Percentiles rank a stretch among this genome's conserved stretches.
phyloP scores from a whole-genome alignment of 495 filamentous ascomycete genomes.

The Neurospora intermedia region DNA sequence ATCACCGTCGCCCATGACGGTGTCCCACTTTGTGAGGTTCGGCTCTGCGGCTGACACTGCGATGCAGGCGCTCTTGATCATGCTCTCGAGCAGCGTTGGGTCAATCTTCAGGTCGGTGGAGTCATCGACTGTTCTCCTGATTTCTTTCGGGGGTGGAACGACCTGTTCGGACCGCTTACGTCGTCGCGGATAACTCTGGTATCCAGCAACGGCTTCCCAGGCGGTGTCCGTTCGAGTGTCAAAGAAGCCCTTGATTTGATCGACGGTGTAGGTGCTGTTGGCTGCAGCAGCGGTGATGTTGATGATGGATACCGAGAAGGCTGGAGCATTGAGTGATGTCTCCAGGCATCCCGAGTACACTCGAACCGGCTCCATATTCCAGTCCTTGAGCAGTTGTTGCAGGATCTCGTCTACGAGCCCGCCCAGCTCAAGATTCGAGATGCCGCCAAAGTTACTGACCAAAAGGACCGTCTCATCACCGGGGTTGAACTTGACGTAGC shows the following conservation, averaged over 20 bases:
- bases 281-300: slow-evolving; percentile 41
- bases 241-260: slow-evolving; percentile 43
- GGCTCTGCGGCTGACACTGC: slow-evolving; percentile 45
- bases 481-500: slow-evolving; percentile 45
- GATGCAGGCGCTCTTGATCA: slow-evolving; percentile 41
- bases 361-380: slow-evolving; percentile 33
- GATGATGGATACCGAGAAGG: slow-evolving; percentile 49
- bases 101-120: slow-evolving; percentile 33
- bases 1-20: slow-evolving; percentile 55
- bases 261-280: slow-evolving; percentile 27
- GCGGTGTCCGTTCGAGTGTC: slow-evolving; percentile 44
- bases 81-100: slow-evolving; percentile 33
- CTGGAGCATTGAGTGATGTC: slow-evolving; percentile 52
- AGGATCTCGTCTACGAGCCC: slow-evolving; percentile 44
- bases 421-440: slow-evolving; percentile 51
- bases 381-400: slow-evolving; percentile 32
- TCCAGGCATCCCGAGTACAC: slow-evolving; percentile 40
- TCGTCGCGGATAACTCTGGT: slow-evolving; percentile 18
- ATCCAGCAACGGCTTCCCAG: slow-evolving; percentile 36
- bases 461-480: slow-evolving; percentile 46
- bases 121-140: slow-evolving; percentile 22
- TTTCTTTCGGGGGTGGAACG: slow-evolving; percentile 27
- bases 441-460: slow-evolving; percentile 53
- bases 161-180: slow-evolving; percentile 31
- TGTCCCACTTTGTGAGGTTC: slow-evolving; percentile 50